Base-by-base conservation (phyloP, 345 rosid genomes). In the Lepidium africanum region DNA sequence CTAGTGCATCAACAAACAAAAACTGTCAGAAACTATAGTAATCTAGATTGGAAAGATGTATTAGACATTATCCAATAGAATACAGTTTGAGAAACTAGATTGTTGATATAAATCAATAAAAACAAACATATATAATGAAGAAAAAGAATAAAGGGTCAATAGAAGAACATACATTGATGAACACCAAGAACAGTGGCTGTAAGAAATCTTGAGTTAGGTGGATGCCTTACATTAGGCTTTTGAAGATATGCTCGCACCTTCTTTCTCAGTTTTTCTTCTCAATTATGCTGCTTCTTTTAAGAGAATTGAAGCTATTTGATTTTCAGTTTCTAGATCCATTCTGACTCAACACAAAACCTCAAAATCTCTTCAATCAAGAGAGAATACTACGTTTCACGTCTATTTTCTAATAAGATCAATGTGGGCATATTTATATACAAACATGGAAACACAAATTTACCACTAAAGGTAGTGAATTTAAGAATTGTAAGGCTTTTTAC, bases 141-240 rank as follows among this genome's bases (percentile, higher is more conserved):
- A 43, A 36, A 39, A 13, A 23, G 5, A 21, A 33, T 8, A 17
- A 48, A 69, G 57, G 40, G 67, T 38, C 0, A 14, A 5, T 5
- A 52, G 37, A 14, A 21, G 35, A 70, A 8, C 62, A 21, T 70
- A 92, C 96, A 87, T 84, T 92, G 96, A 59, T 90, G 93, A 49
- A 90, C 96, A 30, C 98, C 96, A 59, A 79, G 96, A 70, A 90
- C 91, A 49, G 97, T 90, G n/a, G 98, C 93, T 9, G 85, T 83
- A 35, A 88, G 98, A 78, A 92, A 90, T 62, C 93, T 84, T 5
- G 97, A 84, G 72, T 92, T 92, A 12, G 98, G 93, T 47, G 90
- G 84, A 47, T 79, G 78, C 81, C 96, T 79, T 9, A 72, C 78
- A 16, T 58, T 76, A 53, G 90, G 96, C 72, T 82, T 73, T 67